Conservation (phyloP, 2,329 filamentous ascomycete species). For the Periglandula ipomoeae region DNA sequence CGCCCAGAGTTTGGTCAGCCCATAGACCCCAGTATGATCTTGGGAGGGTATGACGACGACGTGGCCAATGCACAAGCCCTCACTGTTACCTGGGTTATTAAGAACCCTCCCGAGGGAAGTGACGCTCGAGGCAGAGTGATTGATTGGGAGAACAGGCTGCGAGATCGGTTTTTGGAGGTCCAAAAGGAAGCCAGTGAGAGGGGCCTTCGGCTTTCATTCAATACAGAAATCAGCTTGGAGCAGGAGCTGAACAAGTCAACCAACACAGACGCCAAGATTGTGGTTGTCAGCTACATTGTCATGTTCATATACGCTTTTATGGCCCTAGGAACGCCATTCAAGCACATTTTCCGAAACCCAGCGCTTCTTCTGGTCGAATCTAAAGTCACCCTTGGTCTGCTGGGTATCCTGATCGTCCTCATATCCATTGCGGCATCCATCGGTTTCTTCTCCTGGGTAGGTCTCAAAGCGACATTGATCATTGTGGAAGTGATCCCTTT, state of each 20-base stretch:
- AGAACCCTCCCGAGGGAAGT: conserved; percentile 70
- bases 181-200: conserved; percentile 70
- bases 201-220: conserved; percentile 85
- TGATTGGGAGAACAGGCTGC: conserved; percentile 81
- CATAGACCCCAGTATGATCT: conserved; percentile 72
- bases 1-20: conserved; percentile 85
- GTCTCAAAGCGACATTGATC: conserved; percentile 91
- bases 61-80: conserved; percentile 69
- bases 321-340: conserved; percentile 77
- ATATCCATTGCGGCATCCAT: conserved; percentile 97
- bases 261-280: conserved; percentile 95
- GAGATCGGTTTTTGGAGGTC: conserved; percentile 62
- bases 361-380: conserved; percentile 83
- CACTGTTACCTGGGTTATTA: conserved; percentile 90
- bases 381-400: conserved; percentile 91
- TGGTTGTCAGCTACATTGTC: conserved; percentile 92
- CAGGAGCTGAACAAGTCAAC: conserved; percentile 96
- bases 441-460: conserved; percentile 83
- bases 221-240: conserved; percentile 88
- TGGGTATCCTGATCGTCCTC: conserved; percentile 88
- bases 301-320: conserved; percentile 98
- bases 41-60: conserved; percentile 68
- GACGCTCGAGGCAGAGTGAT: conserved; percentile 63
- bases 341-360: conserved; percentile 72
- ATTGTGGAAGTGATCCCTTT: conserved; percentile 99